Evolutionary conservation across 23 red algal species (phyloP), one percentile per base, ranked within the genome.

Genomic region (Gracilaria vermiculophylla): DNA sequence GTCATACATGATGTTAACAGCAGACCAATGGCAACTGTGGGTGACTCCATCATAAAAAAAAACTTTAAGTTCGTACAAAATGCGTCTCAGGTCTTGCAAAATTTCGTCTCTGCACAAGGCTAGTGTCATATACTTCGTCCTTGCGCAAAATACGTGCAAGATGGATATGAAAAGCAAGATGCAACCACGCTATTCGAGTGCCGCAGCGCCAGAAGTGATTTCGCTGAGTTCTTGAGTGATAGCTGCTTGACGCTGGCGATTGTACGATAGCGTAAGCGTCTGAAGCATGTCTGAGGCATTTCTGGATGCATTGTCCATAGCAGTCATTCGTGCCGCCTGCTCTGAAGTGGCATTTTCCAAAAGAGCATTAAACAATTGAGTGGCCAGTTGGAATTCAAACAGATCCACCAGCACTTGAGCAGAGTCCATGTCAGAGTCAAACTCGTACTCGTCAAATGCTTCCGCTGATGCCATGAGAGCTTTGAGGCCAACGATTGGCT

Each of bases 391-490:
- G 77, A 95, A 95, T 54, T 98, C 96, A 70, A 94, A 98, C 40
- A 98, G 69, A 89, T 98, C 96, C 20, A 94, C 92, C 27, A 98
- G 62, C 35, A 94, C 94, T 87, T 98, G 92, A 0, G 92, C 92
- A 41, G 91, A 94, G 77, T 98, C 92, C 92, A 98, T 94, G 58
- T 98, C 96, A 35, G 92, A 91, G 37, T 98, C 96, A 81, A 98
- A 98, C 77, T 98, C 96, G 71, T 95, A 98, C 51, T 89, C 79
- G 66, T 95, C 92, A 60, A 98, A 98, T 1, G 84, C 81, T 62
- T 86, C 86, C 7, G 96, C 96, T 9, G 88, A 79, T 27, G 86
- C 91, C 85, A 94, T 92, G n/a, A 98, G 58, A 11, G 77, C 57
- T 24, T 87, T 76, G 49, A 98, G 92, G 16, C 96, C 96, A 36